A percentile compares a stretch with the other conserved stretches of the same genome.
Evolutionary conservation across 768 basidiomycete genomes (phyloP).

Genomic region (Phaeotremella fagi): DNA sequence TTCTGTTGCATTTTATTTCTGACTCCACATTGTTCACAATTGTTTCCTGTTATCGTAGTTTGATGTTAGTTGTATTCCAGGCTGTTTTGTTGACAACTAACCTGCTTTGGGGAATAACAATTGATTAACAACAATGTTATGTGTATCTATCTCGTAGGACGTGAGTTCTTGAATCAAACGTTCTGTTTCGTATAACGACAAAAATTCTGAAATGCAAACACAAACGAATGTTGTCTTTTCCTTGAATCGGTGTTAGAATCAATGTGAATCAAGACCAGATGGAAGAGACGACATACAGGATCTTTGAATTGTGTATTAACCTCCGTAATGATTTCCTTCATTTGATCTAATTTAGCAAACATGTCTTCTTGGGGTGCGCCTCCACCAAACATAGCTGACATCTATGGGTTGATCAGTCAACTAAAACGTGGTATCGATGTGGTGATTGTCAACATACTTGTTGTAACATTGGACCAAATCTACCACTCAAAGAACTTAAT

Average conservation of each 20-base stretch:
- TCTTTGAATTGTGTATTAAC: conserved; percentile 99
- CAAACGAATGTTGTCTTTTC: conserved; percentile 99
- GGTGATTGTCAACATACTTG: conserved; percentile 58
- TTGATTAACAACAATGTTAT: conserved; percentile 98
- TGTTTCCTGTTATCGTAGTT: conserved; percentile 61
- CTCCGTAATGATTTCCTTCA: conserved; percentile 95
- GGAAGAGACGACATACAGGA: conserved; percentile 76
- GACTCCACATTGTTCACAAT: conserved; percentile 92
- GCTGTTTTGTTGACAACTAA: conserved; percentile 54
- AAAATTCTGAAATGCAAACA: conserved; percentile 97
- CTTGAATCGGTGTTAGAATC: conserved; percentile 49
- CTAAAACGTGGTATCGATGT: no score
- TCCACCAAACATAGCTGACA: conserved; percentile 95
- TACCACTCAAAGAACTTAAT: conserved; percentile 82
- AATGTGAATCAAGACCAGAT: neutral
- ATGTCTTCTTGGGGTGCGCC: conserved; percentile 92
- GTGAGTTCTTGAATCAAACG: conserved; percentile 87
- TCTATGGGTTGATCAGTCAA: conserved; percentile 56
- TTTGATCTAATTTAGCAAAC: conserved; percentile 95
- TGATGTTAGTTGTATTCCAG: conserved; percentile 7
- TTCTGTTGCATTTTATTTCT: conserved; percentile 98
- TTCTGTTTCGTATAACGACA: conserved; percentile 97
- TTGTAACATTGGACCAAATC: conserved; percentile 95
- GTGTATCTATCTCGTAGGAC: conserved; percentile 80
- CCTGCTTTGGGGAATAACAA: conserved; percentile 86